Base-by-base conservation (phyloP, 495 filamentous ascomycete species). In the Hypoxylon crocopeplum region DNA sequence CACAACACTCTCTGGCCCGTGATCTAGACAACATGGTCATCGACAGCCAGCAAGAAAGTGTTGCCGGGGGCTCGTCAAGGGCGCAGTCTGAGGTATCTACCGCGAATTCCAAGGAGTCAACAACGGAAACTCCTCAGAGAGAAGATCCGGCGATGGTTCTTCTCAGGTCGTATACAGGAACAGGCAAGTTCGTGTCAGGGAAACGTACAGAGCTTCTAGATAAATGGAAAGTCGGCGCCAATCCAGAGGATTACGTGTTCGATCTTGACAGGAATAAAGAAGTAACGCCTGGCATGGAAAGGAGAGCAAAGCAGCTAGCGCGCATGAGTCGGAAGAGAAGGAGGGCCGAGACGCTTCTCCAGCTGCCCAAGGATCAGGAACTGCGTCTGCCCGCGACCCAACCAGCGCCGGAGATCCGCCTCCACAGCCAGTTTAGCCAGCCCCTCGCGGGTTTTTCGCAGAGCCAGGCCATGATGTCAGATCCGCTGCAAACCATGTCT, bases 401-500 rank as follows among this genome's bases (percentile, higher is more conserved):
- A n/a, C 69, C 69, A 15, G 24, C 27, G 1, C 65, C 56, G 6
- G 49, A 64, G 6, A 57, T 32, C 2, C 48, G 27, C 15, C 58
- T 56, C 46, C 58, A 53, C 44, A 69, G 37, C 25, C 61, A 61
- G 36, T 19, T 10, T 13, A 72, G 62, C 36, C 67, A 72, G 19
- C 49, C 60, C 15, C 19, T 27, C 8, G 44, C 16, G 0, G 12
- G 20, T 11, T 52, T 29, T 37, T 67, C 62, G 13, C 63, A 65
- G 33, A 54, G 54, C 24, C 65, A 64, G 37, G 10, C 47, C 13
- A 44, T 53, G 45, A 27, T 34, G n/a, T 59, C 64, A 13, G 62
- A 67, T 20, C 49, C 61, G 6, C 6, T 51, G 7, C 51, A 61
- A 2, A 68, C 64, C 5, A 77, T 76, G 76, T 75, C 72, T n/a